These are phyloP conservation scores for Epichloe typhina DNA, from an alignment of 2,329 filamentous ascomycete genomes.

Conservation along the genomic window DNA sequence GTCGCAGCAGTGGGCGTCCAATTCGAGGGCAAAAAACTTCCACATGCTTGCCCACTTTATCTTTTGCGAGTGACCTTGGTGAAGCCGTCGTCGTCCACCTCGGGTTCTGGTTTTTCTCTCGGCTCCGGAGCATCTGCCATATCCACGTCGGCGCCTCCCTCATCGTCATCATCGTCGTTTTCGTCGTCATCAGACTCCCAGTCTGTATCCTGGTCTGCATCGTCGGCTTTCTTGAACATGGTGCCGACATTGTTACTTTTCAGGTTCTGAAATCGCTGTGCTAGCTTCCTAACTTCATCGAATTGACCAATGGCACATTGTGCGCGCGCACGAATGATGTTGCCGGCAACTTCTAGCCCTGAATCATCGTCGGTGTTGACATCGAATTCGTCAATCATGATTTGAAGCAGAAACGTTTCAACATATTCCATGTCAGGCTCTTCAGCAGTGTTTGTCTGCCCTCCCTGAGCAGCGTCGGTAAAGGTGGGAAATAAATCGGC, in stretches of 20 bases:
- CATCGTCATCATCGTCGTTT: slow-evolving; percentile 46
- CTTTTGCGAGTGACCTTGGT: slow-evolving; percentile 59
- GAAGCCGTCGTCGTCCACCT: slow-evolving; percentile 73
- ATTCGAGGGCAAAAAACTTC: not conserved
- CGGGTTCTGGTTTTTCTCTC: slow-evolving; percentile 53
- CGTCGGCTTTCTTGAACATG: slow-evolving; percentile 41
- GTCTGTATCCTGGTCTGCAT: slow-evolving; percentile 44
- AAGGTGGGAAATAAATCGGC: slow-evolving; percentile 70
- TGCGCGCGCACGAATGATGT: slow-evolving; percentile 55
- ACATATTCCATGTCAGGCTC: slow-evolving; percentile 64
- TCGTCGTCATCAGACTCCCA: slow-evolving; percentile 50
- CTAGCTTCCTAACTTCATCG: slow-evolving; percentile 49
- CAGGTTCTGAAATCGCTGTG: slow-evolving; percentile 46
- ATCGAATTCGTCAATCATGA: slow-evolving; percentile 94
- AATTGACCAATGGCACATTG: slow-evolving; percentile 55
- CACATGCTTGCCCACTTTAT: slow-evolving; percentile 20
- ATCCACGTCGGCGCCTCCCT: slow-evolving; percentile 43
- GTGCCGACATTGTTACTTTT: slow-evolving; percentile 44
- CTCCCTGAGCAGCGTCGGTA: slow-evolving; percentile 21
- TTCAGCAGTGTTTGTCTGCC: slow-evolving; percentile 17
- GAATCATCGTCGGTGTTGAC: slow-evolving; percentile 85
- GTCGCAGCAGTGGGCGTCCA: slow-evolving; percentile 3
- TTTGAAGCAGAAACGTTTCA: slow-evolving; percentile 72
- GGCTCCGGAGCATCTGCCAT: slow-evolving; percentile 56
- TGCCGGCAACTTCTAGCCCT: slow-evolving; percentile 56